Percentiles rank a stretch among this genome's conserved stretches.
phyloP scores from a whole-genome alignment of 2,329 filamentous ascomycete species.

The Rugonectria rugulosa region DNA sequence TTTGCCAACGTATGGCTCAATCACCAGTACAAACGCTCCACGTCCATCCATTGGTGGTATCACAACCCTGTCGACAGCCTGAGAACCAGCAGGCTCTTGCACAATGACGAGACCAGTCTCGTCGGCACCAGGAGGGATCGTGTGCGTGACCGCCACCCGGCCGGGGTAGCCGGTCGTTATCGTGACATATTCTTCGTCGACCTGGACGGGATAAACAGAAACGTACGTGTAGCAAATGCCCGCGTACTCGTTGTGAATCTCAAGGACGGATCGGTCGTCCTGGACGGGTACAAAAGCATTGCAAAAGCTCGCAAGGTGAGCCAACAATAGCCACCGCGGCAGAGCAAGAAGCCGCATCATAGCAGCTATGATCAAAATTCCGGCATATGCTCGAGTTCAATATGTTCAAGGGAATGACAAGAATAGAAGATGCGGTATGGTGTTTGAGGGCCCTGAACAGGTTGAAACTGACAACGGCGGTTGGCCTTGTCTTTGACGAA shows the following conservation, averaged over 20 bases:
- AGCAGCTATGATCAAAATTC: no score
- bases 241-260: constrained; percentile 30
- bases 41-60: constrained; percentile 29
- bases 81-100: constrained; percentile 24
- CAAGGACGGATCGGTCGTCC: constrained; percentile 32
- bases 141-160: constrained; percentile 27
- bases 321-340: no score
- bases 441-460: no score
- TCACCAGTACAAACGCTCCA: constrained; percentile 29
- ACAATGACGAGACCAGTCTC: constrained; percentile 31
- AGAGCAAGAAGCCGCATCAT: no score
- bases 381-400: no score
- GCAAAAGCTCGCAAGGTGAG: no score
- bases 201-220: constrained; percentile 35
- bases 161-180: constrained; percentile 31
- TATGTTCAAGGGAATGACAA: no score
- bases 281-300: no score
- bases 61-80: constrained; percentile 21
- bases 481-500: no score
- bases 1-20: constrained; percentile 28
- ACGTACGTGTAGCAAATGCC: constrained; percentile 39
- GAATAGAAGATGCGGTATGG: no score
- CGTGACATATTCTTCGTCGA: constrained; percentile 31
- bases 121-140: constrained; percentile 28
- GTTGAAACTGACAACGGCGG: no score